Conservation (phyloP, 2,329 filamentous ascomycete species). For the Talaromyces sp. region DNA sequence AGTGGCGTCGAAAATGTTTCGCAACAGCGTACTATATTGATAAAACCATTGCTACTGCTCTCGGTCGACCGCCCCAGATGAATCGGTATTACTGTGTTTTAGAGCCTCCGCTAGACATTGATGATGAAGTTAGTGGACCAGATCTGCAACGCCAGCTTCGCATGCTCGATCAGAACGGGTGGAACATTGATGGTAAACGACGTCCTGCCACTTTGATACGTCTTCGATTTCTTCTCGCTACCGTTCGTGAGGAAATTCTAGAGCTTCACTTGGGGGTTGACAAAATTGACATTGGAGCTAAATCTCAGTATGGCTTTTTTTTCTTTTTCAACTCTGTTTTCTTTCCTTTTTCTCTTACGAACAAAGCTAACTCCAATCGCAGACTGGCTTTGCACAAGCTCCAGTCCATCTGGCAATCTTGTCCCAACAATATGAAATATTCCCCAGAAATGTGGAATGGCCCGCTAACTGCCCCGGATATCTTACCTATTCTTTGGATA, state of each 20-base stretch:
- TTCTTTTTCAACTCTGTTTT: neutral
- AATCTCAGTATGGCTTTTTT: neutral
- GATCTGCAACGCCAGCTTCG: neutral
- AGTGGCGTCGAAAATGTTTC: neutral
- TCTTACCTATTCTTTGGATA: neutral
- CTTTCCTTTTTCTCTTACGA: neutral
- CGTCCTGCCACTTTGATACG: neutral
- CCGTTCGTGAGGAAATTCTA: neutral
- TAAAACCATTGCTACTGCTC: neutral
- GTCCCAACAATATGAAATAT: neutral
- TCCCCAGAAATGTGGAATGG: neutral
- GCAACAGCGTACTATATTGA: neutral
- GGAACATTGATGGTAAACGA: neutral
- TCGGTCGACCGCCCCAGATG: neutral
- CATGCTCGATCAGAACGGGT: neutral
- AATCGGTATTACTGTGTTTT: constrained; percentile 2
- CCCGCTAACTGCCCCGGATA: neutral
- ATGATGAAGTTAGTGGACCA: neutral
- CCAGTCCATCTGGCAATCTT: neutral
- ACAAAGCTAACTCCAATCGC: neutral
- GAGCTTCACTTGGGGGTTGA: neutral
- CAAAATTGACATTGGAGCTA: neutral
- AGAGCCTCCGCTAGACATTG: neutral
- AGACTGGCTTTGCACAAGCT: neutral
- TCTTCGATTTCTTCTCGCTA: neutral